phyloP scores from a whole-genome alignment of 768 basidiomycete genomes.

The Russula olivacea region DNA sequence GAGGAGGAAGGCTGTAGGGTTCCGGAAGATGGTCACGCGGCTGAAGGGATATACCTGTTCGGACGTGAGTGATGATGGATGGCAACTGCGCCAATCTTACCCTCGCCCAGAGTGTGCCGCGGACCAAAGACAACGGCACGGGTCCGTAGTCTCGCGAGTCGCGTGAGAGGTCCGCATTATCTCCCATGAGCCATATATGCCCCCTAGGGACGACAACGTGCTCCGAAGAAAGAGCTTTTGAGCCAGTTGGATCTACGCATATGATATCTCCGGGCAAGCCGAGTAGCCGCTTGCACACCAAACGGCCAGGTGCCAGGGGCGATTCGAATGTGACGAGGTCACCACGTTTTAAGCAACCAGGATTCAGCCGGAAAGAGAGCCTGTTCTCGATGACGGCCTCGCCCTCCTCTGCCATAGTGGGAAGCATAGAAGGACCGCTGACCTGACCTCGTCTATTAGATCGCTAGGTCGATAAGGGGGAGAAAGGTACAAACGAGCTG shows the following conservation, averaged over 20 bases:
- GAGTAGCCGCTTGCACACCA: constrained; percentile 84
- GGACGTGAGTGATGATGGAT: constrained; percentile 1
- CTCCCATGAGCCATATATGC: constrained; percentile 87
- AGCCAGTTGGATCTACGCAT: constrained; percentile 81
- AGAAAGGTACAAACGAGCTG: constrained; percentile 39
- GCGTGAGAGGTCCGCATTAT: constrained; percentile 75
- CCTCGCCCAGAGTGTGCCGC: constrained; percentile 58
- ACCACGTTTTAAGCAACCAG: constrained; percentile 54
- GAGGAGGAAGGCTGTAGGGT: constrained; percentile 31
- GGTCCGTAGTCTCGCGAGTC: constrained; percentile 95
- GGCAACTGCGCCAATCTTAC: constrained; percentile 37
- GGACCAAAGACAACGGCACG: constrained; percentile 73
- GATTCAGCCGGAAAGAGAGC: constrained; percentile 47
- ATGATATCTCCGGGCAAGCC: constrained; percentile 87
- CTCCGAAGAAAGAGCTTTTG: constrained; percentile 54
- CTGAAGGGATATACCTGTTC: constrained; percentile 30
- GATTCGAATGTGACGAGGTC: constrained; percentile 71
- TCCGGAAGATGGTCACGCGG: constrained; percentile 30
- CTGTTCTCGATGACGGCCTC: constrained; percentile 63
- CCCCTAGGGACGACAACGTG: constrained; percentile 78
- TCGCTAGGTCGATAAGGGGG: not conserved
- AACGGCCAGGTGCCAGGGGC: constrained; percentile 56
- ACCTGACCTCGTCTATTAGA: constrained; percentile 39
- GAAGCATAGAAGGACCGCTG: constrained; percentile 74
- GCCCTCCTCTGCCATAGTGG: constrained; percentile 54